Conservation (phyloP, 1,139 yeast genomes). For the Suhomyces coccinellae region DNA sequence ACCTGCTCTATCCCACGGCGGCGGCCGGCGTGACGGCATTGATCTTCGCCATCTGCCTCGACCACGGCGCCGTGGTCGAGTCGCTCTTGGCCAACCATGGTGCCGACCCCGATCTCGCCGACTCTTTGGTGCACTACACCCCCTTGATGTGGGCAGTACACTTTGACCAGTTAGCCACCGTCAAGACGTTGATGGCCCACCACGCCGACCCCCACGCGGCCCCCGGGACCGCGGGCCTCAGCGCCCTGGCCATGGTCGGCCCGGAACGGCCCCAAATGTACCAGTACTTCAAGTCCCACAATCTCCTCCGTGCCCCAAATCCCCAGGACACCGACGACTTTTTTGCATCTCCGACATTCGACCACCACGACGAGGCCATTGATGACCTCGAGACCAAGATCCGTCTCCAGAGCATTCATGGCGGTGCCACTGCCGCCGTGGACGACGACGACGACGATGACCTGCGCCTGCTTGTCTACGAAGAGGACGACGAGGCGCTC, state of each 20-base stretch:
- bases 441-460: slow-evolving; percentile 24
- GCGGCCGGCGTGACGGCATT: slow-evolving; percentile 50
- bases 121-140: slow-evolving; percentile 36
- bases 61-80: slow-evolving; percentile 46
- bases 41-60: slow-evolving; percentile 54
- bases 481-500: slow-evolving; percentile 38
- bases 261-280: slow-evolving; percentile 35
- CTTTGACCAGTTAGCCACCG: slow-evolving; percentile 37
- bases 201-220: slow-evolving; percentile 44
- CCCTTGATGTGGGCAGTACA: slow-evolving; percentile 55
- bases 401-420: slow-evolving; percentile 50
- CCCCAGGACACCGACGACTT: slow-evolving; percentile 17
- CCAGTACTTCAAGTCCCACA: slow-evolving; percentile 43
- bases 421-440: slow-evolving; percentile 16
- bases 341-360: slow-evolving; percentile 22
- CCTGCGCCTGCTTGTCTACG: slow-evolving; percentile 25
- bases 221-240: slow-evolving; percentile 32
- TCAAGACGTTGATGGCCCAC: slow-evolving; percentile 35
- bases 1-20: slow-evolving; percentile 34
- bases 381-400: slow-evolving; percentile 47
- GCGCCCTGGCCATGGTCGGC: slow-evolving; percentile 35
- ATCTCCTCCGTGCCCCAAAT: slow-evolving; percentile 28
- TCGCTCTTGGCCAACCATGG: slow-evolving; percentile 33
- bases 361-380: slow-evolving; percentile 34
- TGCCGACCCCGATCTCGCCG: slow-evolving; percentile 43